Evolutionary conservation across 1,284 basidiomycete genomes (phyloP), one percentile per base, ranked within the genome.

Genomic region (Vanrija sp.): DNA sequence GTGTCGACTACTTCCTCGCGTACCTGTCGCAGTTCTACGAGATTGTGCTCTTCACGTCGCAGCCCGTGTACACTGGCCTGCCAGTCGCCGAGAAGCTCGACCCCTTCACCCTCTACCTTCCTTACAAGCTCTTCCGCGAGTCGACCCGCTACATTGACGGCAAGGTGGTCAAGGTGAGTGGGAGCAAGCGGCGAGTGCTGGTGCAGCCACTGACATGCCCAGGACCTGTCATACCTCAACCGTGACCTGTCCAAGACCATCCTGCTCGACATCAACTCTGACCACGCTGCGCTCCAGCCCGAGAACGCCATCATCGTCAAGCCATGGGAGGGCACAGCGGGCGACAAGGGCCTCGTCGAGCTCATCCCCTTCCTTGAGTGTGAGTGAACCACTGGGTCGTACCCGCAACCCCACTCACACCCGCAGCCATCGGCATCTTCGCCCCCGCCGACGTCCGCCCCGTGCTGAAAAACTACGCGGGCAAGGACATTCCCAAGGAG

Each of bases 11-110:
- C 77, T 98, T 98, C 82, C 80, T 98, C 47, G 93, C 84, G 31
- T 98, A 98, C 75, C 82, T 98, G 41, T 92, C 91, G 0, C 94
- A 97, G 69, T 98, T 97, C 77, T 98, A 92, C 75, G 95, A 98
- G 79, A 85, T 98, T 58, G 94, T 98, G 20, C 80, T 98, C 51
- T 99, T 98, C 79, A 97, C 94, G 14, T 83, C 85, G 9, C 92
- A 97, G 77, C 85, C 90, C 49, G 81, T 84, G 64, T 98, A 95
- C 75, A 94, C 90, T 52, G 95, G 89, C 1, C 78, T 81, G 25
- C 89, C 91, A n/a, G 83, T 98, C 53, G 78, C 95, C 37, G 92
- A 97, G 69, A 93, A 97, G 78, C 82, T 98, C 39, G 96, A 98
- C 75, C 89, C 90, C 6, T 94, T 94, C 77, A 85, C 85, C 64